Percentiles rank a stretch among this genome's conserved stretches.
Evolutionary conservation across 768 basidiomycete species (phyloP).

Genomic region (Termitomyces titanicus): DNA sequence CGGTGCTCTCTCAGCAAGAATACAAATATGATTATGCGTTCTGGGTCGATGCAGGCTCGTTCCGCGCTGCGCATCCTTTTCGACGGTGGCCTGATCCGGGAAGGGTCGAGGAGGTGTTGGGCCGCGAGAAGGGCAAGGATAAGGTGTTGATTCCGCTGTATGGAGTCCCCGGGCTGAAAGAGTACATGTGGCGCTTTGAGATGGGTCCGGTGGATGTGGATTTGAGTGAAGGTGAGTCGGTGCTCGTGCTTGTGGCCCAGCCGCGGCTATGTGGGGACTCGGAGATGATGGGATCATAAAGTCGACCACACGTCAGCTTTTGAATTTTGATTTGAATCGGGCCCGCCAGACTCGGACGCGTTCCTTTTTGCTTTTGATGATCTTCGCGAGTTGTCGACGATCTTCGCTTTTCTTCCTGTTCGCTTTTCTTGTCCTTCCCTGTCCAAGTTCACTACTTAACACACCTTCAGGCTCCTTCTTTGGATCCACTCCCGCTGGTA

Average conservation of each 20-base stretch:
- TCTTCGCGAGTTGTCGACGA: no score
- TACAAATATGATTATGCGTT: conserved; percentile 49
- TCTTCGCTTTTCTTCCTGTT: no score
- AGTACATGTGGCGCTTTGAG: conserved; percentile 37
- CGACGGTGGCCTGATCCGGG: conserved; percentile 42
- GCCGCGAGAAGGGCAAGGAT: conserved; percentile 26
- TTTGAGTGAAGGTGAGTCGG: conserved; percentile 51
- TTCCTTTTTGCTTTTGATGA: no score
- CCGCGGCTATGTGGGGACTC: no score
- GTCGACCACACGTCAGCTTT: no score
- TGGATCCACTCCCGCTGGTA: conserved; percentile 41
- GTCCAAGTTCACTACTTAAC: no score
- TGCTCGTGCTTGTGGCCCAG: no score
- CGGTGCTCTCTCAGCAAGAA: conserved; percentile 15
- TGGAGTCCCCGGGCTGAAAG: conserved; percentile 26
- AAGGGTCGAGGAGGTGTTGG: conserved; percentile 35
- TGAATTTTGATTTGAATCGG: no score
- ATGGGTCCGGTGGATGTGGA: conserved; percentile 49
- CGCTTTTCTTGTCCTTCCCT: no score
- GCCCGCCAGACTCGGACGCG: no score
- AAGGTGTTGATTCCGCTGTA: conserved; percentile 46
- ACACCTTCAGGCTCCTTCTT: conserved; percentile 51
- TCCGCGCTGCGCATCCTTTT: conserved; percentile 41
- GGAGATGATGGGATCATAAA: background rate
- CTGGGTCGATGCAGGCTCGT: conserved; percentile 57